Evolutionary conservation across 495 filamentous ascomycete species (phyloP).

Genomic region (Ascodesmis nigricans): DNA sequence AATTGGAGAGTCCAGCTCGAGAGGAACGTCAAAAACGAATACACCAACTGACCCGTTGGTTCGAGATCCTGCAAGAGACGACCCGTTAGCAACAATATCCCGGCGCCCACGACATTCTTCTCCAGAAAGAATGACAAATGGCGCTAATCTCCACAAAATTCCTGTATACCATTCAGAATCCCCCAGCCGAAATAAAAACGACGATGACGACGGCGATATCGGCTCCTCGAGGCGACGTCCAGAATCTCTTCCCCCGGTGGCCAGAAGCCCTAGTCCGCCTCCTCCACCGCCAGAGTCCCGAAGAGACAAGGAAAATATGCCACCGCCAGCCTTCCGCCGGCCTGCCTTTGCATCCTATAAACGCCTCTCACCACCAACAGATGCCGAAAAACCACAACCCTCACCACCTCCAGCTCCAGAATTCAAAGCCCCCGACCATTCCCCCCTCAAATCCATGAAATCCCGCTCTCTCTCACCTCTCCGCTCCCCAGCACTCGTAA

Average conservation of each 20-base stretch:
- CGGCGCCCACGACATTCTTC: slow-evolving; percentile 3
- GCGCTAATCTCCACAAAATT: slow-evolving; percentile 1
- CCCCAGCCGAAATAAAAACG: neutral
- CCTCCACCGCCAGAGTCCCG: slow-evolving; percentile 10
- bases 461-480: slow-evolving; percentile 10
- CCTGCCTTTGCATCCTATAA: slow-evolving; percentile 9
- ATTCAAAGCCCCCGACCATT: slow-evolving; percentile 3
- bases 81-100: slow-evolving; percentile 2
- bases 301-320: slow-evolving; percentile 20
- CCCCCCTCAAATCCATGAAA: slow-evolving; percentile 1
- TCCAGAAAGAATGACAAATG: slow-evolving; percentile 1
- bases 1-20: too few relatives aligned
- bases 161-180: slow-evolving; percentile 5
- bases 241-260: slow-evolving; percentile 8
- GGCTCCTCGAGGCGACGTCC: neutral
- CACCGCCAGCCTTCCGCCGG: slow-evolving; percentile 16
- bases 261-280: slow-evolving; percentile 12
- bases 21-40: too few relatives aligned
- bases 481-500: slow-evolving; percentile 37
- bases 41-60: too few relatives aligned
- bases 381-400: slow-evolving; percentile 9
- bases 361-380: slow-evolving; percentile 5
- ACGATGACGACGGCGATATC: neutral
- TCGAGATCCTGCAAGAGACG: too few relatives aligned
- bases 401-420: slow-evolving; percentile 5